These are phyloP conservation scores for Pseudogymnoascus sp. DNA, from an alignment of 2,329 filamentous ascomycete genomes.

Conservation along the genomic window DNA sequence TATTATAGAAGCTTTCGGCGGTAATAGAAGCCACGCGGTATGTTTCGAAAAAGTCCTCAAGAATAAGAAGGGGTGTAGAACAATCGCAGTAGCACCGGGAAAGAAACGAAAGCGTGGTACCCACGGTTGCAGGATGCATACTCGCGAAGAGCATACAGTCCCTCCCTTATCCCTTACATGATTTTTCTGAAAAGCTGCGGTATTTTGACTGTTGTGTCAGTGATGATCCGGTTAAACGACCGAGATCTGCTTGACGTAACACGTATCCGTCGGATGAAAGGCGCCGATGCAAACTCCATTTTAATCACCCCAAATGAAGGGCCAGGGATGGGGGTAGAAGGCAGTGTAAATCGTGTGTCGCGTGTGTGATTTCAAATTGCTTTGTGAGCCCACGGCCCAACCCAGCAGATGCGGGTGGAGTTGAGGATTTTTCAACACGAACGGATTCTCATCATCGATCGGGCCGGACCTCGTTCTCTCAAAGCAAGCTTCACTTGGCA, in stretches of 20 bases:
- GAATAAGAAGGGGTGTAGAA: not conserved
- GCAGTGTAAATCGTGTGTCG: not conserved
- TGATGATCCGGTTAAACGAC: not conserved
- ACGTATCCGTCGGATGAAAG: not conserved
- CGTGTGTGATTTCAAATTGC: slow-evolving; percentile 1
- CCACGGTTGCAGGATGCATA: not conserved
- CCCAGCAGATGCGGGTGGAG: not conserved
- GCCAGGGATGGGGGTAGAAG: not conserved
- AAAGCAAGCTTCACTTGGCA: not conserved
- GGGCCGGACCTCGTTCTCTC: not conserved
- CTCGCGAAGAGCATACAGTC: not conserved
- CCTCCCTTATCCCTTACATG: not conserved
- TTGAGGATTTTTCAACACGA: not conserved
- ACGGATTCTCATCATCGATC: not conserved
- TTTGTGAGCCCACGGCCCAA: not conserved
- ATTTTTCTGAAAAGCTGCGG: not conserved
- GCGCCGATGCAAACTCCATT: not conserved
- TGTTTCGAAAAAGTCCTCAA: not conserved
- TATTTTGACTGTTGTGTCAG: not conserved
- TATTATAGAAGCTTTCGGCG: not conserved
- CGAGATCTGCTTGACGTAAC: not conserved
- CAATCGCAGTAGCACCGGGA: not conserved
- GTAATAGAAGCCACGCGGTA: not conserved
- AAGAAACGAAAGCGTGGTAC: not conserved
- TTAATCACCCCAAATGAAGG: not conserved